Base-by-base conservation (phyloP, 805 yeast genomes). In the Kockiozyma suomiensis region DNA sequence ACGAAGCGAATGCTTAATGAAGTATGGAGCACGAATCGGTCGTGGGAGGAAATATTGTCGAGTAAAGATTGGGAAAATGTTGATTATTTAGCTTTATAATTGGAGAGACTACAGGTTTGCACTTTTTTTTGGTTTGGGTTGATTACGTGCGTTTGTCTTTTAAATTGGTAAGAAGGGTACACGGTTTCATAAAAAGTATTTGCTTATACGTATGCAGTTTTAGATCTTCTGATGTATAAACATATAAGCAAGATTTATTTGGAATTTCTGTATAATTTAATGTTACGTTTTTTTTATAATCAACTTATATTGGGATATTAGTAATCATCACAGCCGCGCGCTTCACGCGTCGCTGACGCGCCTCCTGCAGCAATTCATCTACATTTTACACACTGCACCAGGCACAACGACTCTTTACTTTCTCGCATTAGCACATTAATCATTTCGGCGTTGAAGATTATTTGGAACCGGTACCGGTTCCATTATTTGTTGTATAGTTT, bases 31-130 rank as follows among this genome's bases (percentile, higher is more conserved):
- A 37, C 47, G 26, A 50, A 60, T 12, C 21, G 47, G 12, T 35
- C 62, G 0, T 61, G 65, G 65, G 65, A 61, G 43, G 65, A 57
- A 37, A 59, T 58, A 5, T 40, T 61, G 21, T 54, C 59, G 25
- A 28, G 35, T 30, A 40, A 49, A 25, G 65, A 50, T 17, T 61
- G 65, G 65, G 54, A 59, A 19, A 45, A 54, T 23, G 32, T 61
- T 13, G 65, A 61, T 32, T 61, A 49, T 32, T 50, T 61, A 10
- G 59, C 65, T 4, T 47, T 61, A 30, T 61, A 50, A 26, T 25
- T 46, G 33, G 5, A n/a, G n/a, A n/a, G n/a, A n/a, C n/a, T n/a
- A n/a, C n/a, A n/a, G n/a, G n/a, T n/a, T n/a, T n/a, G n/a, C n/a
- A n/a, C n/a, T 40, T 21, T n/a, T 48, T 21, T 42, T 42, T 23